Base-by-base conservation (phyloP, 441 rosid genomes). In the Rhodomyrtus psidioides region DNA sequence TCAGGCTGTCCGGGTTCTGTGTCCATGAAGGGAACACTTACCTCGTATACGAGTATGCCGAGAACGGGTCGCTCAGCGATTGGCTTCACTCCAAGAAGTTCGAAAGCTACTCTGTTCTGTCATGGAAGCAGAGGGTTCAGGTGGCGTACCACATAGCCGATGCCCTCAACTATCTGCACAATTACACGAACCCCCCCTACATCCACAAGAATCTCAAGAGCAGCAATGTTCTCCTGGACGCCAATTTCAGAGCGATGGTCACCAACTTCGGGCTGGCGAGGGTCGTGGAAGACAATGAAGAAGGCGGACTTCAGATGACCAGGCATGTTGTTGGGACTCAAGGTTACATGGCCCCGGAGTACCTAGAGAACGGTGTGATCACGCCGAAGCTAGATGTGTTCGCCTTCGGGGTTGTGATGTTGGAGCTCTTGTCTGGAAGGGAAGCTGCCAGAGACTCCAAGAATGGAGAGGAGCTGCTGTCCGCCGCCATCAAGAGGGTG, bases 331-430 rank as follows among this genome's bases (percentile, higher is more conserved):
- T 95, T 12, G 98, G 98, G 59, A 94, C 95, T 39, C 94, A 96
- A 49, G 98, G 98, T 34, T 97, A 96, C 83, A 89, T 95, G 95
- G 94, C 99, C 24, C 99, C 99, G 0, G 98, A 97, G 88, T 97
- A 95, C 86, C 85, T 95, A 1, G 97, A 97, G 88, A 95, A 95
- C 65, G 99, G 99, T 59, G 89, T 95, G 27, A 91, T 95, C 83
- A 94, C 98, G 54, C 92, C 98, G 2, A 93, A 94, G 56, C 88
- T 97, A 12, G 99, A 97, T 86, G 96, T 95, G 75, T 95, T 94
- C 30, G 95, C 97, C 14, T 95, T 93, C 26, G 99, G 99, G 81
- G 97, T 97, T 53, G 91, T 95, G 76, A 82, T 95, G 53, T 87
- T 96, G 91, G 98, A 95, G 94, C 95, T 96, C 55, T 89, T 96